Percentiles rank a stretch among this genome's conserved stretches.
phyloP scores from a whole-genome alignment of 2,329 filamentous ascomycete genomes.

The Tolypocladium inflatum region DNA sequence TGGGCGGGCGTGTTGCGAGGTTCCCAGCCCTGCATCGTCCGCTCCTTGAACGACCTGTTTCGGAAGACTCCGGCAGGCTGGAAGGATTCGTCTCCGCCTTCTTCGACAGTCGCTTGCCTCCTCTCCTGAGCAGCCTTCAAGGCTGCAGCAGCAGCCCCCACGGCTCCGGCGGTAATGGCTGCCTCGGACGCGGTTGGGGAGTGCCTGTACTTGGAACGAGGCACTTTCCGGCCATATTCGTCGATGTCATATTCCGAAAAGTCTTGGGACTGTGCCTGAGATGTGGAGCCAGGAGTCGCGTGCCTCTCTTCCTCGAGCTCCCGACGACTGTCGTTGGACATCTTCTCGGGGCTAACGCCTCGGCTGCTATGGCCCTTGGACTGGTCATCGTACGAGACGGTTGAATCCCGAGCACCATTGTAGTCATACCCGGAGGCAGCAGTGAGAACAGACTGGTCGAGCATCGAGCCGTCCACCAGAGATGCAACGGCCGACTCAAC shows the following conservation, averaged over 20 bases:
- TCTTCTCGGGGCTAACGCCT: constrained; percentile 31
- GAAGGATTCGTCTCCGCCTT: constrained; percentile 27
- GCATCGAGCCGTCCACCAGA: constrained; percentile 64
- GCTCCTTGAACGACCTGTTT: constrained; percentile 58
- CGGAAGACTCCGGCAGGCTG: constrained; percentile 42
- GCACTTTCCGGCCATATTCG: constrained; percentile 47
- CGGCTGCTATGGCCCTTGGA: constrained; percentile 21
- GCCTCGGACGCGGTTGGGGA: constrained; percentile 48
- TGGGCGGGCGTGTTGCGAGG: constrained; percentile 48
- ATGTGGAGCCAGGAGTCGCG: constrained; percentile 28
- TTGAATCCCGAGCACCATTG: constrained; percentile 26
- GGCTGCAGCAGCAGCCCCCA: constrained; percentile 42
- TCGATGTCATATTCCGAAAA: constrained; percentile 49
- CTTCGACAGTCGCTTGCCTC: constrained; percentile 26
- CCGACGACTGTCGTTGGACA: constrained; percentile 27
- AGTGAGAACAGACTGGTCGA: constrained; percentile 61
- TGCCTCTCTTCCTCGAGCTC: constrained; percentile 29
- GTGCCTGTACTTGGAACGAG: constrained; percentile 31
- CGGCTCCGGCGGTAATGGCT: constrained; percentile 47
- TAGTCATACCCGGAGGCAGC: constrained; percentile 43
- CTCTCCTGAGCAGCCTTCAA: constrained; percentile 39
- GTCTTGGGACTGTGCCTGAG: constrained; percentile 31
- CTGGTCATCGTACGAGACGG: constrained; percentile 22
- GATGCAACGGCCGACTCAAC: constrained; percentile 90
- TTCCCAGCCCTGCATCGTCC: constrained; percentile 42